A percentile compares a stretch with the other conserved stretches of the same genome.
phyloP scores from a whole-genome alignment of 768 basidiomycete species.

The Tylopilus subfusipes region DNA sequence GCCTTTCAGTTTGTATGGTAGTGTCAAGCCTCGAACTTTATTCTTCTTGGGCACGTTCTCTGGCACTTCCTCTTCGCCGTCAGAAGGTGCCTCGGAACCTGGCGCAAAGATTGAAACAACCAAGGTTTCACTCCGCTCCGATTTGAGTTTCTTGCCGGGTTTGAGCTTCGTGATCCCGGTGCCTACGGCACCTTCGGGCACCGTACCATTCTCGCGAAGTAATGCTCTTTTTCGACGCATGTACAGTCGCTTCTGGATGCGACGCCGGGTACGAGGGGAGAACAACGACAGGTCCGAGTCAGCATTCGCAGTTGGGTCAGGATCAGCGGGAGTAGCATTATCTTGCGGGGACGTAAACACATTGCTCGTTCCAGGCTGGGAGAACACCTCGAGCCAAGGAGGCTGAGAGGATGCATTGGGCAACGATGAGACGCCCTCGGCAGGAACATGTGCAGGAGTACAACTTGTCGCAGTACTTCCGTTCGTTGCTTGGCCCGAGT shows the following conservation, averaged over 20 bases:
- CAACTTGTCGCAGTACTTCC: not conserved
- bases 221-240: slow-evolving; percentile 71
- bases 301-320: not conserved
- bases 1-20: slow-evolving; percentile 42
- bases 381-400: not conserved
- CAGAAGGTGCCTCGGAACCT: slow-evolving; percentile 6
- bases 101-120: slow-evolving; percentile 8
- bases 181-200: not conserved
- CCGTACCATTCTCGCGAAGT: slow-evolving; percentile 33
- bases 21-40: slow-evolving; percentile 37
- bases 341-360: not conserved
- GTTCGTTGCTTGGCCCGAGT: not conserved
- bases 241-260: slow-evolving; percentile 58
- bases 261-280: slow-evolving; percentile 50
- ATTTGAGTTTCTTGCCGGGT: slow-evolving; percentile 33
- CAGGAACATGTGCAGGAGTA: not conserved
- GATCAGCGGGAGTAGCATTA: not conserved
- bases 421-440: not conserved
- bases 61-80: slow-evolving; percentile 3
- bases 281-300: slow-evolving; percentile 27
- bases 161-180: slow-evolving; percentile 31
- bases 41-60: slow-evolving; percentile 15
- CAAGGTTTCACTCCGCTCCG: not conserved
- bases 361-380: not conserved
- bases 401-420: not conserved